Percentiles rank a stretch among this genome's conserved stretches.
phyloP scores from a whole-genome alignment of 163 green algal genomes.

The Smithsoniella earleae region DNA sequence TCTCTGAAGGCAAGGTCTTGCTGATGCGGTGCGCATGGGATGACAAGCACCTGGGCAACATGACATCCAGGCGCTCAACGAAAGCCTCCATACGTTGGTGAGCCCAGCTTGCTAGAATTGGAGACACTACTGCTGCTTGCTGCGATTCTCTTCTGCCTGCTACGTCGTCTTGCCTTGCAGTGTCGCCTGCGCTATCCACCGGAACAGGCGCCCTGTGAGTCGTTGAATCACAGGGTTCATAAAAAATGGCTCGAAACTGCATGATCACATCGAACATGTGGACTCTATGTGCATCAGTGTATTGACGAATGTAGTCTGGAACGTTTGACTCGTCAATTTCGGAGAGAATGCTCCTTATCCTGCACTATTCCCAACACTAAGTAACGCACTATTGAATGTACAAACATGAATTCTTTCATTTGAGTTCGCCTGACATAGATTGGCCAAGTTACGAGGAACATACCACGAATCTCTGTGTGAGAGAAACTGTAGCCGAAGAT shows the following conservation, averaged over 20 bases:
- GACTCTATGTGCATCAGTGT: constrained; percentile 80
- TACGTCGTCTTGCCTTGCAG: too few species aligned
- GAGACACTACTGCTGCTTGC: too few species aligned
- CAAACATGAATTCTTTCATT: too few species aligned
- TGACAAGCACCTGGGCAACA: constrained; percentile 1
- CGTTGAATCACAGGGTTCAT: constrained; percentile 34
- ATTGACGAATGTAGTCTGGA: constrained; percentile 32
- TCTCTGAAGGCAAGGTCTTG: too few species aligned
- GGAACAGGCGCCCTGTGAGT: too few species aligned
- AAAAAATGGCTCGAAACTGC: constrained; percentile 95
- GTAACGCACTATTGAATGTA: too few species aligned
- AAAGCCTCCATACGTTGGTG: constrained; percentile 63
- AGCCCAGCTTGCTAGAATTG: constrained; percentile 69
- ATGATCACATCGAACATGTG: constrained; percentile 95
- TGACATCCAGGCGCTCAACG: constrained; percentile 45
- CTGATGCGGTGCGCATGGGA: too few species aligned
- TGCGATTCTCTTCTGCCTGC: too few species aligned
- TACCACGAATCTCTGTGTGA: constrained; percentile 16
- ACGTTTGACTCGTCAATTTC: constrained; percentile 33
- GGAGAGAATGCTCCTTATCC: not conserved
- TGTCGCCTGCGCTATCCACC: constrained; percentile 4
- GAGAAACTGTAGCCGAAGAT: constrained; percentile 78
- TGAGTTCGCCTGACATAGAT: too few species aligned
- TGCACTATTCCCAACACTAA: too few species aligned
- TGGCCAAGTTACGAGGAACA: not conserved